phyloP scores from a whole-genome alignment of 2,329 filamentous ascomycete genomes.

The Beauveria scarabaeidicola region DNA sequence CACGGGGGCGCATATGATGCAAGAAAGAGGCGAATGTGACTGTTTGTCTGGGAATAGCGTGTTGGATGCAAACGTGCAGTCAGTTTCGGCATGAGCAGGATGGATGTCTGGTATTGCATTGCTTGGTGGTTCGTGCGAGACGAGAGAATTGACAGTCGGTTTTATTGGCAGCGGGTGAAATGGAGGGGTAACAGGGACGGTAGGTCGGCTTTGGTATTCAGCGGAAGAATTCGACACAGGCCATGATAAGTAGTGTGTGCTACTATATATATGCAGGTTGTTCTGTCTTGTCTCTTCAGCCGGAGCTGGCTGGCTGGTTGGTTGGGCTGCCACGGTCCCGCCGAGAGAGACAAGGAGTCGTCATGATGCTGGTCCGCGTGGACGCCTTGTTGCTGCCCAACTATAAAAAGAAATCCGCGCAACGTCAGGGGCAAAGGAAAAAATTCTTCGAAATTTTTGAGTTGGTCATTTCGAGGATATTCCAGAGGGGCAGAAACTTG shows the following conservation, averaged over 20 bases:
- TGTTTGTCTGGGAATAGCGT: neutral
- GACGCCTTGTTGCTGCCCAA: conserved; percentile 10
- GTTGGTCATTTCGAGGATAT: neutral
- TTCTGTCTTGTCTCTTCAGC: neutral
- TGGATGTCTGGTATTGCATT: conserved; percentile 4
- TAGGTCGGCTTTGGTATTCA: neutral
- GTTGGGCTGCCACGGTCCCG: conserved; percentile 6
- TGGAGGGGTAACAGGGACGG: conserved; percentile 3
- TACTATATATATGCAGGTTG: conserved; percentile 11
- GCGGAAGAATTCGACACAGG: neutral
- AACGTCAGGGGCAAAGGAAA: neutral
- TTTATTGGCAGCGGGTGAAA: conserved; percentile 1
- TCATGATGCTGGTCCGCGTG: neutral
- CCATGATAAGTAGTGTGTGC: conserved; percentile 1
- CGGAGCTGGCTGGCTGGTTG: neutral
- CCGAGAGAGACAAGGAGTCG: neutral
- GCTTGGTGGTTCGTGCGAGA: neutral
- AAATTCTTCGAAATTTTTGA: no score
- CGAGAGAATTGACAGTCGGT: neutral
- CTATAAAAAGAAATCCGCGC: conserved; percentile 2
- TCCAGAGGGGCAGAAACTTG: neutral
- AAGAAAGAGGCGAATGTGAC: neutral
- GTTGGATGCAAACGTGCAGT: neutral
- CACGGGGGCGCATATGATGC: conserved; percentile 5
- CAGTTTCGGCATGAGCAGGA: neutral